These are phyloP conservation scores for Populus hybrid DNA, from an alignment of 441 rosid genomes.

Conservation along the genomic window DNA sequence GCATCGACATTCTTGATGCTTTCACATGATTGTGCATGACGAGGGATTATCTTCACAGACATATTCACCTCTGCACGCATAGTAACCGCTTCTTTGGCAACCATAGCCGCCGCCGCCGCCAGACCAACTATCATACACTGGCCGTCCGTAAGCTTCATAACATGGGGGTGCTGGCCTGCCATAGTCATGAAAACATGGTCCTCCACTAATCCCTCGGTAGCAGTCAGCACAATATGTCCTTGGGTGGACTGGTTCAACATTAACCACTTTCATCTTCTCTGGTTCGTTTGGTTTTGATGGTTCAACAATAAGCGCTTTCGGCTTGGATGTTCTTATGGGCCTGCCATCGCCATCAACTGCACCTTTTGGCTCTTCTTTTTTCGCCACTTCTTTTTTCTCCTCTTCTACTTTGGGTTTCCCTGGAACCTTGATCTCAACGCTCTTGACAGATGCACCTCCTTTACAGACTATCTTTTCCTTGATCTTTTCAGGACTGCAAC, in stretches of 20 bases:
- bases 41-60: constrained; percentile 52
- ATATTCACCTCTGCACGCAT: constrained; percentile 33
- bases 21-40: constrained; percentile 55
- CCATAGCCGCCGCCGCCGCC: constrained; percentile 41
- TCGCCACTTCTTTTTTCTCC: constrained; percentile 14
- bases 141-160: constrained; percentile 35
- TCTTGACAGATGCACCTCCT: constrained; percentile 48
- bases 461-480: constrained; percentile 55
- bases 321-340: constrained; percentile 18
- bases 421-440: constrained; percentile 43
- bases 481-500: constrained; percentile 73
- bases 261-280: constrained; percentile 22
- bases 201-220: constrained; percentile 13
- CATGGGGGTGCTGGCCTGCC: constrained; percentile 34
- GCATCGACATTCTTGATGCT: not conserved
- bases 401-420: constrained; percentile 13
- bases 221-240: constrained; percentile 38
- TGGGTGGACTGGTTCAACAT: not conserved
- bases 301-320: constrained; percentile 15
- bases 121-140: constrained; percentile 54
- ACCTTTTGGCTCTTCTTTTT: not conserved
- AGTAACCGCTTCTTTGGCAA: constrained; percentile 18
- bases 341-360: too few species aligned
- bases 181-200: constrained; percentile 26
- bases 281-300: not conserved